Evolutionary conservation across 768 basidiomycete species (phyloP).

Genomic region (Cyathus striatus): DNA sequence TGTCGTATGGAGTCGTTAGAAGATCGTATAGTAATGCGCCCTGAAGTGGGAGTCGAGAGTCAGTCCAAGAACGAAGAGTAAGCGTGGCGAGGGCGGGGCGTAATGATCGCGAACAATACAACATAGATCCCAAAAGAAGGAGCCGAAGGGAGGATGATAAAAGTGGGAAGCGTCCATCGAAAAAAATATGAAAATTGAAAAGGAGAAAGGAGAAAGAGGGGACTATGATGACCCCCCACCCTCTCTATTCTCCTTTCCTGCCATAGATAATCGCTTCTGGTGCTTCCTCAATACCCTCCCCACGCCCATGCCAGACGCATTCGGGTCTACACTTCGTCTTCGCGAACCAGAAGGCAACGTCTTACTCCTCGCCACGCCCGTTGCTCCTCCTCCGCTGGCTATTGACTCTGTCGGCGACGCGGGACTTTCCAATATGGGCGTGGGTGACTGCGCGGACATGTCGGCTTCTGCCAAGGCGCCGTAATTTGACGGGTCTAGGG

Average conservation of each 20-base stretch:
- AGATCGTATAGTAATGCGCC: too few relatives aligned
- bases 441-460: slow-evolving; percentile 49
- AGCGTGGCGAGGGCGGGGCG: too few relatives aligned
- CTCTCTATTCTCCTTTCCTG: not conserved
- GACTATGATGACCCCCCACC: too few relatives aligned
- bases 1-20: too few relatives aligned
- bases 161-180: too few relatives aligned
- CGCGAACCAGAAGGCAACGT: slow-evolving; percentile 58
- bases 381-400: slow-evolving; percentile 23
- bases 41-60: too few relatives aligned
- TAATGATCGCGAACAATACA: too few relatives aligned
- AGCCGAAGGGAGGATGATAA: too few relatives aligned
- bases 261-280: slow-evolving; percentile 32
- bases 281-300: slow-evolving; percentile 44
- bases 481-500: slow-evolving; percentile 5
- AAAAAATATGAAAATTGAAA: too few relatives aligned
- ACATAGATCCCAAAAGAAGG: too few relatives aligned
- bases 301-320: not conserved
- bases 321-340: slow-evolving; percentile 8
- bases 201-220: too few relatives aligned
- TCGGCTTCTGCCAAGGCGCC: slow-evolving; percentile 25
- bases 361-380: slow-evolving; percentile 52
- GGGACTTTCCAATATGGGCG: slow-evolving; percentile 36
- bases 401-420: slow-evolving; percentile 15
- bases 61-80: too few relatives aligned